These are phyloP conservation scores for Scheffersomyces ergatensis DNA, from an alignment of 805 yeast genomes.

Conservation along the genomic window DNA sequence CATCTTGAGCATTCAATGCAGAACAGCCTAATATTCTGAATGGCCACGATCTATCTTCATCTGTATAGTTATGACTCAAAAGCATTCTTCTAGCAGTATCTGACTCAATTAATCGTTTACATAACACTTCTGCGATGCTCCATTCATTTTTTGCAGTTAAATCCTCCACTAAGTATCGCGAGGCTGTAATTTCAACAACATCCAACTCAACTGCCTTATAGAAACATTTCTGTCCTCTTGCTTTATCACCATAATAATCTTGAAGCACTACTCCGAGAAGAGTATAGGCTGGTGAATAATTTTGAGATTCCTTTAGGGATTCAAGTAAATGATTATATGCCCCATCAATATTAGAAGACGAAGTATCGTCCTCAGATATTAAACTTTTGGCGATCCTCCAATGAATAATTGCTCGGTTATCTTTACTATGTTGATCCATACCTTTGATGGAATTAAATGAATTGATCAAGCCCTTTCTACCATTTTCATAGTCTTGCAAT, in stretches of 20 bases:
- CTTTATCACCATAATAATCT: conserved; percentile 52
- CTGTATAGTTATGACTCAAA: conserved; percentile 22
- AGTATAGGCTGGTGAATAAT: conserved; percentile 77
- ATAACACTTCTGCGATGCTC: conserved; percentile 77
- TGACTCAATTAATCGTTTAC: conserved; percentile 61
- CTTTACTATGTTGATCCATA: conserved; percentile 49
- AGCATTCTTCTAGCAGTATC: conserved; percentile 56
- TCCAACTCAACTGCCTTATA: conserved; percentile 88
- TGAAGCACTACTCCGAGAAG: conserved; percentile 75
- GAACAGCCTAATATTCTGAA: conserved; percentile 82
- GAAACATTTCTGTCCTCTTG: conserved; percentile 81
- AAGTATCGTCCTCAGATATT: conserved; percentile 27
- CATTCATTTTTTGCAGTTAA: conserved; percentile 71
- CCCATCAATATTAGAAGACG: conserved; percentile 25
- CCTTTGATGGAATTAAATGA: conserved; percentile 48
- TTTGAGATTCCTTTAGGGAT: conserved; percentile 62
- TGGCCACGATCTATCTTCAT: conserved; percentile 69
- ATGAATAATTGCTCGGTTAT: conserved; percentile 54
- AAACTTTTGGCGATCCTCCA: conserved; percentile 77
- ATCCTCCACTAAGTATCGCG: conserved; percentile 66
- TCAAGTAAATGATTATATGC: conserved; percentile 60
- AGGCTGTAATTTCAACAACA: conserved; percentile 71
- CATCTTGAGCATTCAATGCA: conserved; percentile 66
- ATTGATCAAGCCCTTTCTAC: conserved; percentile 47
- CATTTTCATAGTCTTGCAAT: conserved; percentile 47